Evolutionary conservation across 495 filamentous ascomycete species (phyloP).

Genomic region (Xylaria curta): DNA sequence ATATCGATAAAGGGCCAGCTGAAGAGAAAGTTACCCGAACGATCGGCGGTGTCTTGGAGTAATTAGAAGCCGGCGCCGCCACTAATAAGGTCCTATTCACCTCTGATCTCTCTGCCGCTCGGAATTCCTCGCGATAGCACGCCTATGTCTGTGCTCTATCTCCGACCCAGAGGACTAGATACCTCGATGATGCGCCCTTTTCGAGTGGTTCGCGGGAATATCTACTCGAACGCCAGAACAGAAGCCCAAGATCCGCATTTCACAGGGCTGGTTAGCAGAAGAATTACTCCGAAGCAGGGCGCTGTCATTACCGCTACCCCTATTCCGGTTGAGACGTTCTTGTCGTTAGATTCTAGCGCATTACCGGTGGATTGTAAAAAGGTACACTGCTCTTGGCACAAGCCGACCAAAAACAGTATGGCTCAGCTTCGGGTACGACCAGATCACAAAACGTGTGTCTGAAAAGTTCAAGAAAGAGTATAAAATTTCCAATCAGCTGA

Average conservation of each 20-base stretch:
- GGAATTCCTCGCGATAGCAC: constrained; percentile 33
- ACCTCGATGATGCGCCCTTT: background rate
- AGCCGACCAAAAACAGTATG: constrained; percentile 32
- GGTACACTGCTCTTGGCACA: constrained; percentile 44
- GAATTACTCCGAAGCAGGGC: background rate
- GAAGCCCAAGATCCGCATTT: constrained; percentile 6
- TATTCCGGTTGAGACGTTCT: background rate
- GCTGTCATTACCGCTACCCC: background rate
- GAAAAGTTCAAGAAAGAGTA: constrained; percentile 25
- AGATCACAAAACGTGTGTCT: constrained; percentile 29
- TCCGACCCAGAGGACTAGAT: constrained; percentile 9
- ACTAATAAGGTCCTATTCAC: constrained; percentile 33
- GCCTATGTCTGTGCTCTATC: constrained; percentile 17
- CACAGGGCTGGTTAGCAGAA: background rate
- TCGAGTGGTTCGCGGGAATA: background rate
- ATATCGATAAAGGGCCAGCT: background rate
- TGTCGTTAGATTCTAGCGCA: background rate
- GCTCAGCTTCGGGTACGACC: constrained; percentile 37
- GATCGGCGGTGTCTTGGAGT: constrained; percentile 35
- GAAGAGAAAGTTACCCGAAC: constrained; percentile 20
- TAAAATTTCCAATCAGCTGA: background rate
- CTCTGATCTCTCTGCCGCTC: constrained; percentile 40
- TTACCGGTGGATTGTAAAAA: constrained; percentile 36
- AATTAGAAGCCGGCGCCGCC: constrained; percentile 39
- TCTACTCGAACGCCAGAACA: background rate